A percentile compares a stretch with the other conserved stretches of the same genome.
These are phyloP conservation scores for Meira miltonrushii DNA, from an alignment of 1,284 basidiomycete genomes.

Conservation along the genomic window DNA sequence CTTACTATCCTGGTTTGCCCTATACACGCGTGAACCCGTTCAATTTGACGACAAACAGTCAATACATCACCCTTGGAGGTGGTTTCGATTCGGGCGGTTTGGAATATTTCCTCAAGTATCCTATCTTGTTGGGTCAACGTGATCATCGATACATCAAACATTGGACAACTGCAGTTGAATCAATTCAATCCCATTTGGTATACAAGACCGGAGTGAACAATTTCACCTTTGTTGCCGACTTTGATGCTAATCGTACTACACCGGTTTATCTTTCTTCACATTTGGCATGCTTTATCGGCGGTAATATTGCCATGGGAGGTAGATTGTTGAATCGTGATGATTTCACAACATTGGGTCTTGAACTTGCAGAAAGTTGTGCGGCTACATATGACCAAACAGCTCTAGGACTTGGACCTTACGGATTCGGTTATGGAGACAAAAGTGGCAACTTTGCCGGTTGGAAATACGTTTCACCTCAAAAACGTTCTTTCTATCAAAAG, in stretches of 20 bases:
- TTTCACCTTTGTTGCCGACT: slow-evolving; percentile 25
- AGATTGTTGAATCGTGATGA: slow-evolving; percentile 21
- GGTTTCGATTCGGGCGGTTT: slow-evolving; percentile 20
- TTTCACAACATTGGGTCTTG: slow-evolving; percentile 29
- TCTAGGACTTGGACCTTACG: not conserved
- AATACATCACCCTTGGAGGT: slow-evolving; percentile 42
- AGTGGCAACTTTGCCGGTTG: slow-evolving; percentile 1
- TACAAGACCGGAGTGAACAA: slow-evolving; percentile 34
- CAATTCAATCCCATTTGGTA: not conserved
- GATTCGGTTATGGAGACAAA: slow-evolving; percentile 6
- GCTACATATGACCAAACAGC: not conserved
- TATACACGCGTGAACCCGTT: slow-evolving; percentile 21
- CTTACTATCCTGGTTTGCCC: slow-evolving; percentile 29
- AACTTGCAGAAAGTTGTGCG: slow-evolving; percentile 22
- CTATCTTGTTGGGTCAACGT: slow-evolving; percentile 23
- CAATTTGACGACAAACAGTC: slow-evolving; percentile 7
- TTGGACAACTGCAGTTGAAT: not conserved
- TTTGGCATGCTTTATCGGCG: slow-evolving; percentile 39
- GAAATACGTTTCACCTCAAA: not conserved
- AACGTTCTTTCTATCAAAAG: slow-evolving; percentile 8
- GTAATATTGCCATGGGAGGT: slow-evolving; percentile 40
- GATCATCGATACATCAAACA: not conserved
- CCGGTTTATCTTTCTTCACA: slow-evolving; percentile 32
- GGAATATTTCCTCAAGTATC: slow-evolving; percentile 40
- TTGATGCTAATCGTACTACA: slow-evolving; percentile 24